Evolutionary conservation across 805 yeast species (phyloP).

Genomic region (Wickerhamia fluorescens): DNA sequence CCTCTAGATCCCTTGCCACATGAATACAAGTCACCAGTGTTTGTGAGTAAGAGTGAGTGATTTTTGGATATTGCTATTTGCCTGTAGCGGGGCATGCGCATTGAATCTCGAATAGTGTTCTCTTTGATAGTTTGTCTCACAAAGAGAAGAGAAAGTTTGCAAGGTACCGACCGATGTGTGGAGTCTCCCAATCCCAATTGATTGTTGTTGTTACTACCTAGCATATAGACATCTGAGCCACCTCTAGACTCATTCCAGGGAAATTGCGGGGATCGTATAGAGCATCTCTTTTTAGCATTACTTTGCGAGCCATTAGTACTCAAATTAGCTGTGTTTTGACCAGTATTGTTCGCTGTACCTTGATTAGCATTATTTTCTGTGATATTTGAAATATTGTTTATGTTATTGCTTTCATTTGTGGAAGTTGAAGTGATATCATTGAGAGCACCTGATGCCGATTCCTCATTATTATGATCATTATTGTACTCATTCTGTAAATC

Average conservation of each 20-base stretch:
- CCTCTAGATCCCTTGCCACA: slow-evolving; percentile 71
- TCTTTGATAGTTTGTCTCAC: too few relatives aligned
- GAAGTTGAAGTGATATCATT: neutral
- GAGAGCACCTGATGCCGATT: neutral
- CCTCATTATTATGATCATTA: neutral
- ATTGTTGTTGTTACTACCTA: slow-evolving; percentile 58
- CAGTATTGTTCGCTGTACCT: too few relatives aligned
- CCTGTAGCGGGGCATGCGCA: slow-evolving; percentile 37
- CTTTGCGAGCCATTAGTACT: neutral
- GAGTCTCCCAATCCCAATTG: slow-evolving; percentile 64
- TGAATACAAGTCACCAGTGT: slow-evolving; percentile 46
- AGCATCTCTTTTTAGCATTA: slow-evolving; percentile 1
- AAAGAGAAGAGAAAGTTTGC: slow-evolving; percentile 21
- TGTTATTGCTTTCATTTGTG: neutral
- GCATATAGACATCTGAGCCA: slow-evolving; percentile 52
- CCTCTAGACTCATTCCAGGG: slow-evolving; percentile 41
- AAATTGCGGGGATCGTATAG: slow-evolving; percentile 7
- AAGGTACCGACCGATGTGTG: slow-evolving; percentile 37
- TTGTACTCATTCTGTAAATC: too few relatives aligned
- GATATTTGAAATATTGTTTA: too few relatives aligned
- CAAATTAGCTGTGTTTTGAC: too few relatives aligned
- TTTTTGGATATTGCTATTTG: slow-evolving; percentile 52
- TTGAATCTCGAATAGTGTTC: slow-evolving; percentile 7
- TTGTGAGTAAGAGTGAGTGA: slow-evolving; percentile 57
- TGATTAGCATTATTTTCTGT: too few relatives aligned